A percentile compares a stretch with the other conserved stretches of the same genome.
Evolutionary conservation across 2,329 filamentous ascomycete species (phyloP).

Genomic region (Mycocentrospora acerina): DNA sequence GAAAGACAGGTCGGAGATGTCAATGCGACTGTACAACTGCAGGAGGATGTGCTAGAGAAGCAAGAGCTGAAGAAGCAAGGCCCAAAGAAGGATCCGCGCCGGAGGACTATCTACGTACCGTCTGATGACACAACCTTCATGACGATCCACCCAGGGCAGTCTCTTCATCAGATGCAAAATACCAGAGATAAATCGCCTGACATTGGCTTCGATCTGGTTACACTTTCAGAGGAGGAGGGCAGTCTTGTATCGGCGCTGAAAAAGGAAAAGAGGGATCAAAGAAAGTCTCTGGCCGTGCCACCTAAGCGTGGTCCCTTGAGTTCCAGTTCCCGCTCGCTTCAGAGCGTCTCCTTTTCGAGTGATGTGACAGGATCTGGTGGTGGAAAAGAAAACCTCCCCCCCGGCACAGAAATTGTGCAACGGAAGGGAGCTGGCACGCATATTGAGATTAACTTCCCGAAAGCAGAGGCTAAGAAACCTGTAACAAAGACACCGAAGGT

Average conservation of each 20-base stretch:
- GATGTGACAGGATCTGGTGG: slow-evolving; percentile 57
- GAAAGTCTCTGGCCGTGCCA: slow-evolving; percentile 48
- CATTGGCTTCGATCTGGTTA: slow-evolving; percentile 41
- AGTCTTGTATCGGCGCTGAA: slow-evolving; percentile 32
- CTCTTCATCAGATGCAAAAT: slow-evolving; percentile 27
- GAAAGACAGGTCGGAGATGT: slow-evolving; percentile 26
- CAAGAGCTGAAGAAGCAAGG: slow-evolving; percentile 34
- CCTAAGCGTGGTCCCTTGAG: slow-evolving; percentile 55
- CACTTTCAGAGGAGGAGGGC: slow-evolving; percentile 42
- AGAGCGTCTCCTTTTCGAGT: slow-evolving; percentile 43
- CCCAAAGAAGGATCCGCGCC: slow-evolving; percentile 45
- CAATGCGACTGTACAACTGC: slow-evolving; percentile 34
- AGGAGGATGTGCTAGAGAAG: slow-evolving; percentile 32
- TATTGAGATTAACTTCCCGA: slow-evolving; percentile 35
- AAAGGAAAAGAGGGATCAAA: slow-evolving; percentile 35
- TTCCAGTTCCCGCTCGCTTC: slow-evolving; percentile 40
- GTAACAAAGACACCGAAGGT: slow-evolving; percentile 27
- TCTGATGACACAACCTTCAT: slow-evolving; percentile 54
- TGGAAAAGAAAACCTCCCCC: slow-evolving; percentile 66
- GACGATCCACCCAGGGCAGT: slow-evolving; percentile 53
- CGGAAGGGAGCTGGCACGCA: slow-evolving; percentile 28
- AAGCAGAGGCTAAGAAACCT: slow-evolving; percentile 26
- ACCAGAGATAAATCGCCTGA: slow-evolving; percentile 38
- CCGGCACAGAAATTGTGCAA: slow-evolving; percentile 42
- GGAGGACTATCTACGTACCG: slow-evolving; percentile 54